Base-by-base conservation (phyloP, 208 protist species). In the Crithidia fasciculata region DNA sequence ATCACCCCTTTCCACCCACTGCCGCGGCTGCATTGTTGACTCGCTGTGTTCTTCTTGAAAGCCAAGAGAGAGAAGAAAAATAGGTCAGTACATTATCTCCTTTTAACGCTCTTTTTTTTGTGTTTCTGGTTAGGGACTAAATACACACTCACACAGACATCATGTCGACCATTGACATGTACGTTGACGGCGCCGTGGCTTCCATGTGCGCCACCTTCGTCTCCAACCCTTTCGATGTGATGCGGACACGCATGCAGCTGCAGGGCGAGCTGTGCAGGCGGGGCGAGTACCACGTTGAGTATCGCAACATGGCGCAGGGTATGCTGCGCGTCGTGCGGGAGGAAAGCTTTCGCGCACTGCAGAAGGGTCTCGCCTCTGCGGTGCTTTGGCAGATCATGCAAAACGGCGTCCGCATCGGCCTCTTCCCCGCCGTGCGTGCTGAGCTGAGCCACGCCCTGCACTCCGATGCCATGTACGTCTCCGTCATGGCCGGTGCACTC, bases 161-260 rank as follows among this genome's bases (percentile, higher is more conserved):
- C 7, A 80, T 89, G 84, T 81, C 80, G 5, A 67, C 56, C 18
- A 9, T 89, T 0, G 81, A 90, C 61, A 84, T 86, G 78, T 85
- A 82, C 41, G 62, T 82, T 9, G 89, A 90, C 41, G 86, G 87
- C 43, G 83, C 78, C 39, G 62, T 85, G 47, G 84, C 84, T 9
- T 89, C 85, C 9, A 58, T 54, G 45, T 69, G 69, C 19, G 89
- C 89, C 10, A 77, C 75, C 4, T 12, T 92, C 40, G 53, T 94
- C 47, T 90, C 86, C 13, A 94, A 91, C 57, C 89, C 89, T 5
- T 89, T 92, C 43, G 89, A 94, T 50, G 85, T 92, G 57, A 90
- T 94, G 80, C 85, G 83, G 16, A 90, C 85, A 2, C 83, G 89
- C 52, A 79, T 91, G 79, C 86, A 92, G 73, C 73, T 94, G 40